These are phyloP conservation scores for Pachyrhizus erosus DNA, from an alignment of 306 rosid genomes.

Conservation along the genomic window DNA sequence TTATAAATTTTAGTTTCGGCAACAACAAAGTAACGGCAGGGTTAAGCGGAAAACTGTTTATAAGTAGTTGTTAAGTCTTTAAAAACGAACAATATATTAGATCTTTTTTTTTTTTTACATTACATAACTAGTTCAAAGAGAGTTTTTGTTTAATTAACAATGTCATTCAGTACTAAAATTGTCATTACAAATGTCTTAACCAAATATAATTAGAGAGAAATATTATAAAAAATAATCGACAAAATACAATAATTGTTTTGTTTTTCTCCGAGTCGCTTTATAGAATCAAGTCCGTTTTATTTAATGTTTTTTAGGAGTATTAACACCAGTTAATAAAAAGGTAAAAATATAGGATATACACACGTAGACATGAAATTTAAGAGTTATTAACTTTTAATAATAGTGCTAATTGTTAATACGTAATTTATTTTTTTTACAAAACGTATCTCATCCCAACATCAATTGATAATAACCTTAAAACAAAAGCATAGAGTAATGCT, in stretches of 20 bases:
- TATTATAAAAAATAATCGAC: neutral
- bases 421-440: neutral
- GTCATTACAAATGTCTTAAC: neutral
- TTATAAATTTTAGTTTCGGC: neutral
- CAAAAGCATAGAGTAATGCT: neutral
- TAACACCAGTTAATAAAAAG: neutral
- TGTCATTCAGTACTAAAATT: neutral
- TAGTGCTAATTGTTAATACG: too few species aligned
- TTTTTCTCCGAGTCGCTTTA: too few species aligned
- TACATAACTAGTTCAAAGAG: neutral
- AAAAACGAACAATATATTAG: neutral
- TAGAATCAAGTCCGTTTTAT: too few species aligned
- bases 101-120: neutral
- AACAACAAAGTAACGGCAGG: neutral
- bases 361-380: too few species aligned
- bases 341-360: too few species aligned
- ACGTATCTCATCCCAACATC: neutral
- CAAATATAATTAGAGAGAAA: neutral
- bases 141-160: neutral
- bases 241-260: neutral
- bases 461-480: neutral
- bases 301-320: too few species aligned
- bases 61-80: neutral
- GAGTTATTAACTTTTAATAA: too few species aligned
- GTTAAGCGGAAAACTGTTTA: neutral